A percentile compares a stretch with the other conserved stretches of the same genome.
Conservation (phyloP, 1,284 basidiomycete genomes). For the Ustilago crameri region DNA sequence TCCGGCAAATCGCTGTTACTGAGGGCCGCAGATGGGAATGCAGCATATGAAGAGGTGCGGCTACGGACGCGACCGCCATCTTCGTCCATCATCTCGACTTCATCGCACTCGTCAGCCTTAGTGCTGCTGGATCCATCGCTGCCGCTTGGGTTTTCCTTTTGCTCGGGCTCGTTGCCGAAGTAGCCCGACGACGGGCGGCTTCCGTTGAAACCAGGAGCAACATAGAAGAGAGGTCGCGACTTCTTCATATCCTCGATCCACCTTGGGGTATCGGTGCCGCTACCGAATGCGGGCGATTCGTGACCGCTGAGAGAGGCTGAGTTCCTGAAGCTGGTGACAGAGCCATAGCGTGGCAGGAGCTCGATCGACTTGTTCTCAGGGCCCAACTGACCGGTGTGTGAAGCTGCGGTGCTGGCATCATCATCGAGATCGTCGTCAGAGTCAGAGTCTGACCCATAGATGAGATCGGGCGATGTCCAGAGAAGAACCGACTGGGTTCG, state of each 20-base stretch:
- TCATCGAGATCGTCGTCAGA: slow-evolving; percentile 24
- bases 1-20: slow-evolving; percentile 18
- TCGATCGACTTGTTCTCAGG: slow-evolving; percentile 5
- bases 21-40: slow-evolving; percentile 7
- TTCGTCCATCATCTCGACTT: slow-evolving; percentile 28
- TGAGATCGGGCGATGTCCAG: slow-evolving; percentile 47
- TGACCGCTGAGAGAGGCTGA: slow-evolving; percentile 9
- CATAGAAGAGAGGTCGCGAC: slow-evolving; percentile 31
- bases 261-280: slow-evolving; percentile 37
- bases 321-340: slow-evolving; percentile 13
- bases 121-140: slow-evolving; percentile 12
- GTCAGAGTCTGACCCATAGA: slow-evolving; percentile 45
- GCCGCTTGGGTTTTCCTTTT: not conserved
- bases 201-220: slow-evolving; percentile 36
- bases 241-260: slow-evolving; percentile 49
- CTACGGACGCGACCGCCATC: not conserved
- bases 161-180: slow-evolving; percentile 17
- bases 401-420: slow-evolving; percentile 22
- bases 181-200: slow-evolving; percentile 16
- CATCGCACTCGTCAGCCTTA: slow-evolving; percentile 15
- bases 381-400: slow-evolving; percentile 22
- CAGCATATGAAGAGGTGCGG: slow-evolving; percentile 2
- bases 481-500: slow-evolving; percentile 27
- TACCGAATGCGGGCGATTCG: slow-evolving; percentile 12
- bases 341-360: slow-evolving; percentile 27